phyloP scores from a whole-genome alignment of 768 basidiomycete species.

The Termitomyces sp. region DNA sequence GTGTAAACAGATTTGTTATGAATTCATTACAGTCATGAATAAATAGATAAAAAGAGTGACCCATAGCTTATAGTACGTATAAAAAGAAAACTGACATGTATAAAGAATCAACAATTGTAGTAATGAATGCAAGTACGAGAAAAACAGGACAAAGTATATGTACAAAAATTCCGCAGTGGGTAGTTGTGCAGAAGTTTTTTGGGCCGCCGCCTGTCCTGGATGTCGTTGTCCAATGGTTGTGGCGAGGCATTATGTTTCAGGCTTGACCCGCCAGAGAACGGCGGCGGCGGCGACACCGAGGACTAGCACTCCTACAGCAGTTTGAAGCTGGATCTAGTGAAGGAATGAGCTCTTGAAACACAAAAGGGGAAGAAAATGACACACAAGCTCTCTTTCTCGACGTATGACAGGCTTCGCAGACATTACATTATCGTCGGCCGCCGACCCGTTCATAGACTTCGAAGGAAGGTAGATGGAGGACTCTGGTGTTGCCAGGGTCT shows the following conservation, averaged over 20 bases:
- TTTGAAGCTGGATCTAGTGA: constrained; percentile 41
- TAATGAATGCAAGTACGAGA: not conserved
- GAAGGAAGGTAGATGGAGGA: constrained; percentile 25
- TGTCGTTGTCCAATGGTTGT: too few relatives aligned
- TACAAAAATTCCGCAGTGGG: constrained; percentile 7
- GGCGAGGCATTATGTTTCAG: constrained; percentile 25
- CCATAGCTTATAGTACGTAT: constrained; percentile 5
- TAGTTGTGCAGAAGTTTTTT: constrained; percentile 10
- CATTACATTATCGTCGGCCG: constrained; percentile 3
- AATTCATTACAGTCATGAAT: constrained; percentile 13
- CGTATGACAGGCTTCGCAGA: constrained; percentile 5
- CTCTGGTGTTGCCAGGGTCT: constrained; percentile 27
- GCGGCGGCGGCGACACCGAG: constrained; percentile 69
- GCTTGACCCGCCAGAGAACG: constrained; percentile 69
- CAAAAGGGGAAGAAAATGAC: constrained; percentile 14
- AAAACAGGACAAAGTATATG: constrained; percentile 4
- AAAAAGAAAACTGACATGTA: constrained; percentile 8
- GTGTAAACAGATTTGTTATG: not conserved
- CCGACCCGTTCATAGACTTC: constrained; percentile 8
- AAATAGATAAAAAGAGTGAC: constrained; percentile 7
- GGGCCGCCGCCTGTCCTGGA: not conserved
- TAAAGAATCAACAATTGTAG: not conserved
- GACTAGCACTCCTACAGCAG: constrained; percentile 64
- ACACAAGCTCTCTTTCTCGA: constrained; percentile 16
- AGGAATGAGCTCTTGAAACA: not conserved